Evolutionary conservation across 106 monocot genomes (phyloP), one percentile per base, ranked within the genome.

Genomic region (Apostasia shenzhenica): DNA sequence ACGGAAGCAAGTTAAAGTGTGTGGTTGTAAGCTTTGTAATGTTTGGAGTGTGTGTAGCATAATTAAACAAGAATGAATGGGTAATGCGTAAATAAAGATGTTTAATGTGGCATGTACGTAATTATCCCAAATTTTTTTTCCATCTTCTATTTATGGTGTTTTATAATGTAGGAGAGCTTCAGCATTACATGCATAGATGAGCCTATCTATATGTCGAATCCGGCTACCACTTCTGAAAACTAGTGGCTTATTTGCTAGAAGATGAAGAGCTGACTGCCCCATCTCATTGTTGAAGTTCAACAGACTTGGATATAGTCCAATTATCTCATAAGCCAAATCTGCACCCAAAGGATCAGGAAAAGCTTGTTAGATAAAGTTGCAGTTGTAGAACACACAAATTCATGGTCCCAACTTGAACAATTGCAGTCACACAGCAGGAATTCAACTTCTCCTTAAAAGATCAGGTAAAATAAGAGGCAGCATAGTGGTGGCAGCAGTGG

Each of bases 291-390:
- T 69, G 69, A 45, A 56, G 68, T 68, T 54, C 41, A 68, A 46
- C 37, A 70, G 12, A 5, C 4, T 5, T 48, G 57, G 59, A 14
- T 70, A 59, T 38, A 59, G 11, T 46, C 38, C 2, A 12, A 70
- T 70, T 14, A 70, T 70, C 70, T 70, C 70, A 41, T 38, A 47
- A 9, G 70, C 70, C 59, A 70, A 26, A 10, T 70, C 70, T 70
- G 70, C 37, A 48, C 12, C 8, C 8, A 37, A 47, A 58, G 6
- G n/a, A 5, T 7, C 48, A 7, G 13, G 13, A 14, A 7, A 12
- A 48, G 1, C 40, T 6, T 48, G 38, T 26, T 26, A 26, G 26
- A 26, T 6, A 41, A n/a, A 0, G 3, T 5, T 14, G 11, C 13
- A 9, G n/a, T 13, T 37, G 37, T 12, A 3, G 26, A 14, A 1